Base-by-base conservation (phyloP, 2,329 filamentous ascomycete species). In the Colletotrichum sp. region DNA sequence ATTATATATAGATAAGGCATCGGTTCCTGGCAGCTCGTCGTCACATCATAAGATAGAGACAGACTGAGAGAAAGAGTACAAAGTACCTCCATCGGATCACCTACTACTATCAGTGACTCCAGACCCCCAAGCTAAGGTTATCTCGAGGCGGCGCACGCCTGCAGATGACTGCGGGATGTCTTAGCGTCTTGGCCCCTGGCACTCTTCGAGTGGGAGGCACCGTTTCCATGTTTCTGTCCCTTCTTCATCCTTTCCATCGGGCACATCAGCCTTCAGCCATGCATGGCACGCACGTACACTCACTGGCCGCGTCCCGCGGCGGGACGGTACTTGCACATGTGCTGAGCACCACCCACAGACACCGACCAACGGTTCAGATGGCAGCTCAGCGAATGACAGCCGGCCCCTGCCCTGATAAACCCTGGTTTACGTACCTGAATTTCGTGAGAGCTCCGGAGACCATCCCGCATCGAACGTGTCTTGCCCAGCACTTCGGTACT, bases 381-480 rank as follows among this genome's bases (percentile, higher is more conserved):
- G 57, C 52, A 66, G 69, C 66, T 8, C 77, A 70, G 73, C 65
- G 72, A 82, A 78, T 80, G 70, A 74, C 67, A 76, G 61, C 57
- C n/a, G 67, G 19, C 64, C 67, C 39, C n/a, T 30, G 27, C 49
- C 19, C 44, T 52, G 74, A 76, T 76, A 76, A 76, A 64, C 64
- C 34, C 65, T 30, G 44, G 72, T 77, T 84, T 85, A 85, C 84
- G 82, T 84, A 84, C 82, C 83, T 80, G 78, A 81, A 85, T 83
- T 84, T 84, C 82, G 77, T 83, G 81, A 81, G 71, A 39, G 66
- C 64, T 63, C 66, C 30, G 15, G 34, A 34, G 16, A 27, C 32
- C 64, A 76, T 76, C 65, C 70, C 63, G 70, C 73, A 69, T 74
- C 59, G 34, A 49, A 65, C 71, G 12, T 25, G 15, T 39, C 66